Conservation (phyloP, 192 early-diverging fungal species). For the Funneliformis mosseae region DNA sequence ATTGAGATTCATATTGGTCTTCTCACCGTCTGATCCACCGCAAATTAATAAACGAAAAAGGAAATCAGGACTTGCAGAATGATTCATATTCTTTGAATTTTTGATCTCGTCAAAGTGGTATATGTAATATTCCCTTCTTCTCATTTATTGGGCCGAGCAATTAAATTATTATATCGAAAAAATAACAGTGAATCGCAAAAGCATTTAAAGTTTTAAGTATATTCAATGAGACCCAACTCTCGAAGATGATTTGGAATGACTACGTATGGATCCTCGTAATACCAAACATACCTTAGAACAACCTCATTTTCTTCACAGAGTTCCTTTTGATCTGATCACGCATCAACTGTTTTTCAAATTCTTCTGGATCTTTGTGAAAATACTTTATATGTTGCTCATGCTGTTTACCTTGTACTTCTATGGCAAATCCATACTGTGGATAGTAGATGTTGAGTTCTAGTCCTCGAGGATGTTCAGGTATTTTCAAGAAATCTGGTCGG, state of each 20-base stretch:
- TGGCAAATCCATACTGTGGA: too few relatives aligned
- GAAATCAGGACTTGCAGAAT: neutral
- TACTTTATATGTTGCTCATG: too few relatives aligned
- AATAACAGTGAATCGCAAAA: constrained; percentile 23
- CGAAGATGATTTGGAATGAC: neutral
- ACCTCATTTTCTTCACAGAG: too few relatives aligned
- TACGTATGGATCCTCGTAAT: neutral
- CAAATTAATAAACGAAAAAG: constrained; percentile 16
- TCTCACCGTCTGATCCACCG: constrained; percentile 16
- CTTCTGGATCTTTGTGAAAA: too few relatives aligned
- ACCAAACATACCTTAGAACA: too few relatives aligned
- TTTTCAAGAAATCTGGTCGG: neutral
- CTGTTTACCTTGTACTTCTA: too few relatives aligned
- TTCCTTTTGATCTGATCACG: too few relatives aligned
- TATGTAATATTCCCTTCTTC: constrained; percentile 14
- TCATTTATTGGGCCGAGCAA: constrained; percentile 5
- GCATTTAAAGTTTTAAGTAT: constrained; percentile 20
- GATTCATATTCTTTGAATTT: constrained; percentile 9
- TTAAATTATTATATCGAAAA: constrained; percentile 28
- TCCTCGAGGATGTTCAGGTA: neutral
- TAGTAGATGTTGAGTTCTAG: neutral
- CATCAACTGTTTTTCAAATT: too few relatives aligned
- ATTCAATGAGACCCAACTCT: constrained; percentile 17
- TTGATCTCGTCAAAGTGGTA: constrained; percentile 21
- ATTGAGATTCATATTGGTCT: constrained; percentile 26